These are phyloP conservation scores for Sphagnurus paluster DNA, from an alignment of 1,284 basidiomycete species.

Conservation along the genomic window DNA sequence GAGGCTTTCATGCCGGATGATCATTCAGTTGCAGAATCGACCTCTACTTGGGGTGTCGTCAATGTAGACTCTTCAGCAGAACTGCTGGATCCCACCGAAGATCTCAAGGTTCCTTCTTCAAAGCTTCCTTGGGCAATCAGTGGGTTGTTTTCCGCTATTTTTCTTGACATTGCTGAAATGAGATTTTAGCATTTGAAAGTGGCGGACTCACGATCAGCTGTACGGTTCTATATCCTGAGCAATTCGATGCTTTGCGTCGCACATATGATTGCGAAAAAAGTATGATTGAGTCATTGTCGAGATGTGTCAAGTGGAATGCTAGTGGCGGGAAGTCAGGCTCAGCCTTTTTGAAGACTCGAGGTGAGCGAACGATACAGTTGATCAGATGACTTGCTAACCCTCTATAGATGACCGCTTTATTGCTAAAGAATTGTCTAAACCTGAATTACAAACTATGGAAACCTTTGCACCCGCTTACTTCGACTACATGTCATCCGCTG, in stretches of 20 bases:
- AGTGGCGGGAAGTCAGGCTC: slow-evolving; percentile 97
- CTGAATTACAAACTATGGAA: slow-evolving; percentile 94
- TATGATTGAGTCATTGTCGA: slow-evolving; percentile 90
- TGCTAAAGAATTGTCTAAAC: slow-evolving; percentile 91
- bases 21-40: slow-evolving; percentile 73
- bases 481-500: slow-evolving; percentile 91
- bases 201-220: slow-evolving; percentile 94
- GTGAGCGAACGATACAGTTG: slow-evolving; percentile 37
- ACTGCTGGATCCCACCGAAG: slow-evolving; percentile 70
- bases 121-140: slow-evolving; percentile 79
- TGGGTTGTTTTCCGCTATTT: slow-evolving; percentile 26
- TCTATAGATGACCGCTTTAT: slow-evolving; percentile 92
- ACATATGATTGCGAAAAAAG: slow-evolving; percentile 93
- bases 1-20: slow-evolving; percentile 89
- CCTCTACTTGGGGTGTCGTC: slow-evolving; percentile 86
- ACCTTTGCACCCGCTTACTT: slow-evolving; percentile 98
- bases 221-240: slow-evolving; percentile 94
- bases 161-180: slow-evolving; percentile 19
- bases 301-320: slow-evolving; percentile 96
- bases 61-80: slow-evolving; percentile 66
- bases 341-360: slow-evolving; percentile 93
- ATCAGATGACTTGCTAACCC: slow-evolving; percentile 1
- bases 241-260: slow-evolving; percentile 92
- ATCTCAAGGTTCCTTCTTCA: slow-evolving; percentile 72
- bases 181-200: slow-evolving; percentile 76